Conservation (phyloP, 306 rosid species). For the Styphnolobium japonicum region DNA sequence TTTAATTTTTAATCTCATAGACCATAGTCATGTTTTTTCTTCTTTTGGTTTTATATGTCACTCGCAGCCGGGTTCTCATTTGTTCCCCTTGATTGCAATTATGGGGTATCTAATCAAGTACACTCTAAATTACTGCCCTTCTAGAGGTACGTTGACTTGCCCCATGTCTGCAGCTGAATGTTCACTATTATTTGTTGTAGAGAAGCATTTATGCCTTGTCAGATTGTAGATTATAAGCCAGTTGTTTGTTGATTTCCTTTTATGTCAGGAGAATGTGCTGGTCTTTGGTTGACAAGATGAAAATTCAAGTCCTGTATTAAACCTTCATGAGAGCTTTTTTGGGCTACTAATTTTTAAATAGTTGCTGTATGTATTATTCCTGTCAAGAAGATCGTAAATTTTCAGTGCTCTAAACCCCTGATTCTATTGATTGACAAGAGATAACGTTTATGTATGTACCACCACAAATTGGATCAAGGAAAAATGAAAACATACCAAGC, state of each 20-base stretch:
- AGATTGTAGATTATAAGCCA: neutral
- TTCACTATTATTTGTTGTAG: neutral
- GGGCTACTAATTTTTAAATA: neutral
- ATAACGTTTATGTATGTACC: neutral
- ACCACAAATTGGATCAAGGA: no score
- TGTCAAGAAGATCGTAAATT: neutral
- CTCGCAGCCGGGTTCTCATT: slow-evolving; percentile 49
- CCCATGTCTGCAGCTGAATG: neutral
- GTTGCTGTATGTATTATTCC: neutral
- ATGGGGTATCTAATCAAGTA: slow-evolving; percentile 19
- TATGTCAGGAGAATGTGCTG: neutral
- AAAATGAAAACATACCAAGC: no score
- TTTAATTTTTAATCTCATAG: no score
- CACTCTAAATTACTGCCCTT: slow-evolving; percentile 19
- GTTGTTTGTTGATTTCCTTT: neutral
- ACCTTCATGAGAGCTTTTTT: neutral
- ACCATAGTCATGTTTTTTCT: no score
- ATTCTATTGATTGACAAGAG: neutral
- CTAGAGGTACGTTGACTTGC: neutral
- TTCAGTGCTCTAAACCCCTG: neutral
- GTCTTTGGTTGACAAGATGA: neutral
- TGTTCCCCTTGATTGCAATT: slow-evolving; percentile 39
- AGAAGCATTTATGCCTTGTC: neutral
- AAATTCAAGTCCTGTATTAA: neutral
- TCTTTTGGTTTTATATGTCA: no score